Evolutionary conservation across 108 stramenopile species (phyloP), one percentile per base, ranked within the genome.

Genomic region (Schizochytrium sp.): DNA sequence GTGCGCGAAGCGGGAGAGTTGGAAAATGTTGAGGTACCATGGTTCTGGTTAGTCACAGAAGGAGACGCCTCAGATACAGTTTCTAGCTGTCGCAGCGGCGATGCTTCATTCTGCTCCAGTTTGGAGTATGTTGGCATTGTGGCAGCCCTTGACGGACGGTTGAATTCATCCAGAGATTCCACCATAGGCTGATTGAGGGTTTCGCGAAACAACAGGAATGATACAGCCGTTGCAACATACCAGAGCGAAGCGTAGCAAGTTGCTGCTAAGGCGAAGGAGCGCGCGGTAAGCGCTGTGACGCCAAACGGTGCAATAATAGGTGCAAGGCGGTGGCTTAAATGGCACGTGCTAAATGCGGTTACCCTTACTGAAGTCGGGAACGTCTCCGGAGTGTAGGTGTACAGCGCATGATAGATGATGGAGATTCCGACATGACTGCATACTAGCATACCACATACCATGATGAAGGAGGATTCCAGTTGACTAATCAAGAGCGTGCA

Each of bases 381-480:
- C 5, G 53, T 55, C 76, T 83, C 76, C 8, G 76, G 76, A 40
- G 76, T 83, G 76, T 83, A 83, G 28, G 76, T 83, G 76, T 83
- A 83, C 0, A 83, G 76, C 45, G 50, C 76, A 28, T 83, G 76
- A 40, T 55, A 83, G 47, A 83, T 83, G 45, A 83, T 83, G 2
- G 76, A 83, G 10, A 83, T 50, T n/a, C 76, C 76, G 28, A 40
- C 40, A 42, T 83, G 76, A 42, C 50, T 55, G 53, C 1, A 17
- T 8, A 83, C 47, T n/a, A 83, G 53, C 10, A 55, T 53, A 7
- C 13, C 8, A 28, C 47, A 49, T 15, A 83, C 53, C 10, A 2
- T n/a, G 5, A 42, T 10, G 28, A 83, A 83, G 13, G 76, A 83
- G 10, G 17, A 13, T 38, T 47, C 40, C 13, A 55, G n/a, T 42